Conservation (phyloP, 176 grass and related monocot species). For the Oryza meridionalis region DNA sequence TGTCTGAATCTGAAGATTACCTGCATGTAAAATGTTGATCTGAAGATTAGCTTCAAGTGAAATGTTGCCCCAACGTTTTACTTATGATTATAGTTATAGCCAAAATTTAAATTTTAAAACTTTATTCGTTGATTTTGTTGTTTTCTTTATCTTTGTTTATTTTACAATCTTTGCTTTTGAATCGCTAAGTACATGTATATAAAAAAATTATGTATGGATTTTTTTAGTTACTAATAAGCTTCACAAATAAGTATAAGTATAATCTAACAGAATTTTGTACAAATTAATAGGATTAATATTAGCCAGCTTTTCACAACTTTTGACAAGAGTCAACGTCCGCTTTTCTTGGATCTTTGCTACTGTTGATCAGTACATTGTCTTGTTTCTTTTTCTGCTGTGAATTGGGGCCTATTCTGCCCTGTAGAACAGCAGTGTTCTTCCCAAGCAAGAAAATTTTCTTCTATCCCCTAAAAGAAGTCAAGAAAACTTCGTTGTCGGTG, state of each 20-base stretch:
- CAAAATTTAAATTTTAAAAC: no score
- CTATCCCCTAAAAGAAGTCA: not conserved
- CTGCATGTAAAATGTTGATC: not conserved
- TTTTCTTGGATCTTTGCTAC: constrained; percentile 18
- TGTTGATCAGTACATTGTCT: not conserved
- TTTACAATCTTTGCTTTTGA: no score
- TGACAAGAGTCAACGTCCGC: not conserved
- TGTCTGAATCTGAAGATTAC: constrained; percentile 2
- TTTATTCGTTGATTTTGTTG: no score
- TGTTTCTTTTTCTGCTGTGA: not conserved
- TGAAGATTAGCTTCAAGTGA: not conserved
- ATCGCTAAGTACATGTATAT: no score
- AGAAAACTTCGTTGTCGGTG: not conserved
- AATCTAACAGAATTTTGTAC: not conserved
- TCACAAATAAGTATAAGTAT: no score
- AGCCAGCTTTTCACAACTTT: not conserved
- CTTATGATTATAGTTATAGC: no score
- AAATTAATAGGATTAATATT: not conserved
- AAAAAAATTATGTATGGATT: no score
- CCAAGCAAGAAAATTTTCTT: not conserved
- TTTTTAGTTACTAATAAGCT: no score
- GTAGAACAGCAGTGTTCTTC: not conserved
- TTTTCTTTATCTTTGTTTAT: no score
- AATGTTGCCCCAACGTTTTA: no score
- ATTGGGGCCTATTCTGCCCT: not conserved